Evolutionary conservation across 345 rosid species (phyloP).

Genomic region (Cardiospermum halicacabum): DNA sequence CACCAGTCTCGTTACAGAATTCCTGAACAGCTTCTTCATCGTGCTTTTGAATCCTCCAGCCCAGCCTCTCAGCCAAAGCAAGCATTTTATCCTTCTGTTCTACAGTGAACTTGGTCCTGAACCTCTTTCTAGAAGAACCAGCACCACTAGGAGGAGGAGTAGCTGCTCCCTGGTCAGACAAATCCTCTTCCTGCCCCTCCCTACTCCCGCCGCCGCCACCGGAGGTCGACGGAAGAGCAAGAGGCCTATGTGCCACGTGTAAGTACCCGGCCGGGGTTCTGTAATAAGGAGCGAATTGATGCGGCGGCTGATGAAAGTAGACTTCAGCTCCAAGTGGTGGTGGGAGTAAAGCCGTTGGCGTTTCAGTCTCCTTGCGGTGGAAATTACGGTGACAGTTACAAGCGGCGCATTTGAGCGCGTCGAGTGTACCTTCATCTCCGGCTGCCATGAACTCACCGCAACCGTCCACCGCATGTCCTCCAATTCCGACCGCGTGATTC

Average conservation of each 20-base stretch:
- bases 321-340: no score
- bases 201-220: conserved; percentile 39
- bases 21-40: conserved; percentile 63
- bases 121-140: conserved; percentile 45
- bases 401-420: conserved; percentile 80
- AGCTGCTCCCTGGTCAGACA: no score
- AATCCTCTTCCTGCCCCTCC: conserved; percentile 48
- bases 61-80: conserved; percentile 62
- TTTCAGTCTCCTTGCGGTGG: conserved; percentile 59
- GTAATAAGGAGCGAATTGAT: conserved; percentile 50
- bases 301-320: conserved; percentile 38
- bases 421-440: conserved; percentile 64
- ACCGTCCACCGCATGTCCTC: conserved; percentile 80
- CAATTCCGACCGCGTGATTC: conserved; percentile 78
- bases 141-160: conserved; percentile 32
- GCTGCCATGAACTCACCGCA: conserved; percentile 81
- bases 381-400: conserved; percentile 84
- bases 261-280: conserved; percentile 51
- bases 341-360: conserved; percentile 6
- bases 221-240: conserved; percentile 45
- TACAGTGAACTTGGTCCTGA: conserved; percentile 59
- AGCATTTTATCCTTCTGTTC: conserved; percentile 80
- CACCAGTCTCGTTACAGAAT: conserved; percentile 60
- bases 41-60: conserved; percentile 80
- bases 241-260: conserved; percentile 40